Conservation (phyloP, 306 rosid species). For the Prinsepia uniflora region DNA sequence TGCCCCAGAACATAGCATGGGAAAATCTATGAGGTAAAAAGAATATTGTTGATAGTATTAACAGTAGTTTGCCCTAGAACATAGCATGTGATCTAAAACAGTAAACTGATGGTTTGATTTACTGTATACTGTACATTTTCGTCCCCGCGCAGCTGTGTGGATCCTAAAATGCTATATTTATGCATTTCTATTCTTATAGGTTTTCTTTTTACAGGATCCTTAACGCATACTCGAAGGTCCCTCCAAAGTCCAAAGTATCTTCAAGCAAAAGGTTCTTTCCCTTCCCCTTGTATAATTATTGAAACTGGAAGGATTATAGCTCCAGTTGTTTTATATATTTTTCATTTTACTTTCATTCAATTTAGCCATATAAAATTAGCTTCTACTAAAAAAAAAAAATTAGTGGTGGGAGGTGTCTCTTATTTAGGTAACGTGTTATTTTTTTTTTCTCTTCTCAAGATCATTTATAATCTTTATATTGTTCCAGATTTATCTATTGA, state of each 20-base stretch:
- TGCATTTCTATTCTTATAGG: neutral
- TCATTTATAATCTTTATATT: neutral
- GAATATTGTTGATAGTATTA: neutral
- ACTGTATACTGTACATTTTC: neutral
- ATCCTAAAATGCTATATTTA: neutral
- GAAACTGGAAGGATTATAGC: neutral
- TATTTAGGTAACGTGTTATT: neutral
- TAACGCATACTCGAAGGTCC: slow-evolving; percentile 67
- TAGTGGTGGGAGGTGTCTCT: neutral
- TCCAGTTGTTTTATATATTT: neutral
- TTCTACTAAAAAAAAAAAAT: neutral
- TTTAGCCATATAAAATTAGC: neutral
- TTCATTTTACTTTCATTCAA: neutral
- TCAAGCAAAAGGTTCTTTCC: slow-evolving; percentile 51
- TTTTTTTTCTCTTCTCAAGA: neutral
- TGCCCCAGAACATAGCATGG: neutral
- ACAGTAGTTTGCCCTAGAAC: neutral
- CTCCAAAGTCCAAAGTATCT: slow-evolving; percentile 55
- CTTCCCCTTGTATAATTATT: neutral
- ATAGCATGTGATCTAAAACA: neutral
- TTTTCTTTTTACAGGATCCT: slow-evolving; percentile 61
- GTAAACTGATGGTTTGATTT: neutral
- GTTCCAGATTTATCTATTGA: neutral
- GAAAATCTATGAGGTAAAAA: neutral
- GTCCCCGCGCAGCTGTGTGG: neutral